A percentile compares a stretch with the other conserved stretches of the same genome.
Conservation (phyloP, 2,329 filamentous ascomycete genomes). For the Cladosporium sphaerospermum region DNA sequence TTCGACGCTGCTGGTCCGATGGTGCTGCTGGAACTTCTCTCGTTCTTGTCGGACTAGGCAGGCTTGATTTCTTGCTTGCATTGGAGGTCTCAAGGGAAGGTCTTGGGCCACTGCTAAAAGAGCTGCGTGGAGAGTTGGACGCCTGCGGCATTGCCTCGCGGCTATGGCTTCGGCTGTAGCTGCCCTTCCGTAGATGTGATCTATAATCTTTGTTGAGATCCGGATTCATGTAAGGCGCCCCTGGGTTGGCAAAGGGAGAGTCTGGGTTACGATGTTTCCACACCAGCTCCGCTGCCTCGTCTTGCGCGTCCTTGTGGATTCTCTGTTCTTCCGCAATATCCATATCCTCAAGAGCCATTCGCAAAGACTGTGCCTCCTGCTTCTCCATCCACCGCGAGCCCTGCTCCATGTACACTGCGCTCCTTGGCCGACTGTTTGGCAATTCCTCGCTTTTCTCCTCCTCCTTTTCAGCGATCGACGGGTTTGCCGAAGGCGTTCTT, state of each 20-base stretch:
- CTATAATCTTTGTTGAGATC: conserved; percentile 47
- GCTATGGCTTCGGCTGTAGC: conserved; percentile 55
- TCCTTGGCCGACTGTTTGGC: conserved; percentile 57
- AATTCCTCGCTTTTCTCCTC: conserved; percentile 26
- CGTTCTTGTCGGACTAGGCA: conserved; percentile 10
- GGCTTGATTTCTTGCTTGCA: neutral
- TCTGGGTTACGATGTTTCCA: conserved; percentile 68
- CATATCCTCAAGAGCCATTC: conserved; percentile 68
- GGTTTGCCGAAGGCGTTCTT: conserved; percentile 10
- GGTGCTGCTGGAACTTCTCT: neutral
- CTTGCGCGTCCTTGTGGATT: conserved; percentile 63
- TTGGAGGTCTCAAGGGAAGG: neutral
- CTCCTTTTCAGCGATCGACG: conserved; percentile 7
- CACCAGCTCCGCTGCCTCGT: conserved; percentile 73
- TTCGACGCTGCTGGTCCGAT: neutral
- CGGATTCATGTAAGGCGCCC: conserved; percentile 32
- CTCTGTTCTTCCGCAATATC: conserved; percentile 58
- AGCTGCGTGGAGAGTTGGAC: conserved; percentile 1
- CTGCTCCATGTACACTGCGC: conserved; percentile 64
- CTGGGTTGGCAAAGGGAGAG: conserved; percentile 54
- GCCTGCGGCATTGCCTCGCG: conserved; percentile 15
- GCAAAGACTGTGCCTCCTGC: conserved; percentile 65
- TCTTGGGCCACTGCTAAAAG: conserved; percentile 10
- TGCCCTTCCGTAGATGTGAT: conserved; percentile 62
- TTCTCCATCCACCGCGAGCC: conserved; percentile 75